Base-by-base conservation (phyloP, 73 alveolate genomes). In the Blepharisma stoltei region DNA sequence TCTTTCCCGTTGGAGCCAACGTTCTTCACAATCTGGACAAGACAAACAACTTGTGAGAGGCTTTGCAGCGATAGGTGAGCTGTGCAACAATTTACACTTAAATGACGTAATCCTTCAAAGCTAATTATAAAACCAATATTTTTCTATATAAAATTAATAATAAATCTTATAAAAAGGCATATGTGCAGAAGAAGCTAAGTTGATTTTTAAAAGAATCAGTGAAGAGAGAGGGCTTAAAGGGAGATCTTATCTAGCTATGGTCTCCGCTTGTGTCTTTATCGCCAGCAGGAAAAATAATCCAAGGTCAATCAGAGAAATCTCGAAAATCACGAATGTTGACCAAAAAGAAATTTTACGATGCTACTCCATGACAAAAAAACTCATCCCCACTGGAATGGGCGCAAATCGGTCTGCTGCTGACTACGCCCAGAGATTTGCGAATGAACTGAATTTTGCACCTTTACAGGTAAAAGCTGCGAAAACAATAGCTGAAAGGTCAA, bases 1-100 rank as follows among this genome's bases (percentile, higher is more conserved):
- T 25, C 73, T 60, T 14, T 18, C 73, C 73, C 73, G 73, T 18
- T 60, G 73, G 73, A 60, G 23, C 46, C 73, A 60, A 25, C 38
- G 73, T 8, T n/a, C 46, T 9, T 14, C 23, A 9, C 73, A 60
- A 25, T n/a, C 49, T 14, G 45, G 45, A 18, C 48, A 60, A 60
- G 73, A 60, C 38, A 60, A 60, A 60, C 14, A 8, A 8, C 46
- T 60, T 20, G 14, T 38, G 11, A 60, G 73, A 60, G 73, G 73
- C 38, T 60, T 60, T 25, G 46, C n/a, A 60, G 23, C 49, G 14
- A 60, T 60, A 14, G 73, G 23, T 9, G 73, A 60, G 38, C 11
- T 60, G 5, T 60, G 48, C 18, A 18, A 14, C 37, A 60, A 8
- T 25, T 9, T 60, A 25, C 14, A 25, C 46, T 20, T 25, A 25